Evolutionary conservation across 2,329 filamentous ascomycete species (phyloP).

Genomic region (Colletotrichum sublineola): DNA sequence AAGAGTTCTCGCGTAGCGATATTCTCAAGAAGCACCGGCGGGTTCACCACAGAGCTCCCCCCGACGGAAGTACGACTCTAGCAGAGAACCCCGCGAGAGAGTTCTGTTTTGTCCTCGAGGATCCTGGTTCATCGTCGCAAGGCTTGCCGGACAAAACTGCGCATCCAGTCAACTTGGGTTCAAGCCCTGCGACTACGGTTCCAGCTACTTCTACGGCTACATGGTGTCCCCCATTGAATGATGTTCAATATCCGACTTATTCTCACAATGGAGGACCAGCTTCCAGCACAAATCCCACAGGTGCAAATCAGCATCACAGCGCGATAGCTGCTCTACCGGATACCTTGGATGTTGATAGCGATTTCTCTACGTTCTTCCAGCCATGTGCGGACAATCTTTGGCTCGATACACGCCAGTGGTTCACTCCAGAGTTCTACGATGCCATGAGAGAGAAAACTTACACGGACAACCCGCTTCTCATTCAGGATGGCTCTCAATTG

Average conservation of each 20-base stretch:
- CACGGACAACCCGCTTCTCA: not conserved
- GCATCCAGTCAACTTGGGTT: not conserved
- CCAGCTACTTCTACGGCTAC: not conserved
- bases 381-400: not conserved
- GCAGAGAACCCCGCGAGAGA: not conserved
- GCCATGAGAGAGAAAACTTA: constrained; percentile 8
- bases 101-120: constrained; percentile 14
- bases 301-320: not conserved
- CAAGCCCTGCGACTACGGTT: not conserved
- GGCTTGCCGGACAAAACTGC: not conserved
- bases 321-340: not conserved
- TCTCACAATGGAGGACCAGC: not conserved
- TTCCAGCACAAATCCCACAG: not conserved
- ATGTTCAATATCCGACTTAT: not conserved
- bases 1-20: constrained; percentile 19
- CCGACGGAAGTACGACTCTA: not conserved
- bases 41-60: constrained; percentile 5
- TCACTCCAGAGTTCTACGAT: constrained; percentile 21
- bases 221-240: not conserved
- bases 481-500: not conserved
- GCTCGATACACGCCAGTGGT: constrained; percentile 21
- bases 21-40: constrained; percentile 28
- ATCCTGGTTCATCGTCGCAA: not conserved
- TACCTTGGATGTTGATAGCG: not conserved
- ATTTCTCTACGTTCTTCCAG: constrained; percentile 18